Base-by-base conservation (phyloP, 495 filamentous ascomycete species). In the Aspergillus asperescens region DNA sequence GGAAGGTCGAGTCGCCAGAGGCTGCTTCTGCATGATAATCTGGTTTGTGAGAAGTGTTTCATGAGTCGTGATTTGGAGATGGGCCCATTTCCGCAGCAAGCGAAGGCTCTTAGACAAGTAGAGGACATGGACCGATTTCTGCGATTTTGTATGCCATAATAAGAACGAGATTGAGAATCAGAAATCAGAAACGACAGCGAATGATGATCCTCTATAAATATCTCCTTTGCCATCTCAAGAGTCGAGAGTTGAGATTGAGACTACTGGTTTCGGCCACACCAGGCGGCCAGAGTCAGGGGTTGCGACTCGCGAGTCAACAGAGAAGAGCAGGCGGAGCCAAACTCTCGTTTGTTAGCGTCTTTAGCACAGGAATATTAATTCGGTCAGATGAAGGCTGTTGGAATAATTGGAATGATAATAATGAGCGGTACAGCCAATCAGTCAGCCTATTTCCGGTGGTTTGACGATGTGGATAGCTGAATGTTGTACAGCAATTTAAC, bases 1-100 rank as follows among this genome's bases (percentile, higher is more conserved):
- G 61, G 59, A 54, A 37, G 8, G 57, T 20, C 18, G 42, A 31
- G 2, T 50, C 37, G 41, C 46, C 49, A 41, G 35, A 51, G 48
- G 8, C 27, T 23, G 23, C 19, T 20, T 34, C 44, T 34, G 19
- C 25, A 16, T 31, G 41, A 31, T 24, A 41, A 22, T 16, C 5
- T 18, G 23, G 41, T 23, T 12, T 1, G 4, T 23, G 5, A 23
- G 32, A 16, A 3, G 12, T 16, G 13, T 7, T 16, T 35, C 32
- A 5, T 4, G n/a, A n/a, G n/a, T n/a, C n/a, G n/a, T n/a, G n/a
- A n/a, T n/a, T n/a, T n/a, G n/a, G n/a, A n/a, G n/a, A n/a, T n/a
- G n/a, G n/a, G n/a, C n/a, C n/a, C n/a, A n/a, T n/a, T n/a, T n/a
- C n/a, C n/a, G n/a, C n/a, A n/a, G n/a, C n/a, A n/a, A n/a, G n/a